Conservation (phyloP, 495 filamentous ascomycete species). For the Aspergillus incahuasiensis region DNA sequence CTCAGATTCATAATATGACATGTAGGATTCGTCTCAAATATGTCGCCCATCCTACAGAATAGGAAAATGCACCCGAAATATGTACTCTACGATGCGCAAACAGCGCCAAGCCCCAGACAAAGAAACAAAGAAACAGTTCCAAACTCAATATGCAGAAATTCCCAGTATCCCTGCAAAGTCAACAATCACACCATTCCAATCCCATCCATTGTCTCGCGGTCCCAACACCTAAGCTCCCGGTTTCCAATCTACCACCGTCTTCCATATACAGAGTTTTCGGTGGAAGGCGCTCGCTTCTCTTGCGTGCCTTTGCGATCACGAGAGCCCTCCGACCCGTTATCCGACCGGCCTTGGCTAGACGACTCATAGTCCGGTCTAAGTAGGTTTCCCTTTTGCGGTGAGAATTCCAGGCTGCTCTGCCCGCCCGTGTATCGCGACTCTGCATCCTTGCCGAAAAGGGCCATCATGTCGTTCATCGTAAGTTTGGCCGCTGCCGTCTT, state of each 20-base stretch:
- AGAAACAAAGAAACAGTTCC: neutral
- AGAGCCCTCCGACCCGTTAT: conserved; percentile 16
- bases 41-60: neutral
- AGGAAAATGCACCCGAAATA: neutral
- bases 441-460: conserved; percentile 77
- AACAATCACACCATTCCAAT: neutral
- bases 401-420: conserved; percentile 23
- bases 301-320: conserved; percentile 26
- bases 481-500: conserved; percentile 73
- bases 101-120: neutral
- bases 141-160: neutral
- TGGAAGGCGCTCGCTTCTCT: conserved; percentile 21
- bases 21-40: neutral
- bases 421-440: conserved; percentile 43
- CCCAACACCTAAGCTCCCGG: neutral
- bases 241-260: conserved; percentile 35
- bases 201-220: neutral
- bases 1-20: neutral
- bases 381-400: conserved; percentile 23
- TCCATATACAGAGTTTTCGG: conserved; percentile 42
- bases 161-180: neutral
- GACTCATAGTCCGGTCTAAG: conserved; percentile 15
- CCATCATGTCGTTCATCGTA: conserved; percentile 88
- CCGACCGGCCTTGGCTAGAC: conserved; percentile 3
- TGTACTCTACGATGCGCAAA: neutral